phyloP scores from a whole-genome alignment of 2,329 filamentous ascomycete species.

The Rutstroemia sp. region DNA sequence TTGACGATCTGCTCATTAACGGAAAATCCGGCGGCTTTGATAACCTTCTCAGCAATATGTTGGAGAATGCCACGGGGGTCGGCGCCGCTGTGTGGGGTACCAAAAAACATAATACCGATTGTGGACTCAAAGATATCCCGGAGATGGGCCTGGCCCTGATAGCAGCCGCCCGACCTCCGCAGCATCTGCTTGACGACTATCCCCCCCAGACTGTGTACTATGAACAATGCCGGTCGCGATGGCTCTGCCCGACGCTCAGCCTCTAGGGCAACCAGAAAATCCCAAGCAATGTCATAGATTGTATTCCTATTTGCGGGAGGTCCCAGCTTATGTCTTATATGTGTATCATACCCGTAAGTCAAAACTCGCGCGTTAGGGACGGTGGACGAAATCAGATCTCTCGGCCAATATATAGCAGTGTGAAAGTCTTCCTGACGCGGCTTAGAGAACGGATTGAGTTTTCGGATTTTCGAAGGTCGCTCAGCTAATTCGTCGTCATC shows the following conservation, averaged over 20 bases:
- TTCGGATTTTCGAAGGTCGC: no score
- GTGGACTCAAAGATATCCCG: slow-evolving; percentile 56
- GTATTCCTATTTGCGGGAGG: not conserved
- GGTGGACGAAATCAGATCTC: slow-evolving; percentile 10
- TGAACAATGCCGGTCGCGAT: slow-evolving; percentile 42
- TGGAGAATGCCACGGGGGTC: slow-evolving; percentile 34
- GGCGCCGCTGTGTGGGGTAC: slow-evolving; percentile 65
- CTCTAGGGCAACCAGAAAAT: slow-evolving; percentile 14
- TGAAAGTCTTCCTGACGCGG: slow-evolving; percentile 19
- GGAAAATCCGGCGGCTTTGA: slow-evolving; percentile 1
- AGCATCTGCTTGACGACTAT: slow-evolving; percentile 54
- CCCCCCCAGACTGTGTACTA: slow-evolving; percentile 65
- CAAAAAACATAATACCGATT: slow-evolving; percentile 66
- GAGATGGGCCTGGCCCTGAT: no score
- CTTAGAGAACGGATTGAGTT: no score
- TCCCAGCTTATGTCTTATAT: slow-evolving; percentile 31
- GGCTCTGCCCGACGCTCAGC: slow-evolving; percentile 9
- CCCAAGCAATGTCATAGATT: slow-evolving; percentile 8
- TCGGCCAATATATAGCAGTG: slow-evolving; percentile 22
- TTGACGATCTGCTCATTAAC: no score
- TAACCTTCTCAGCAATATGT: slow-evolving; percentile 5
- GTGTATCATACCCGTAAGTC: slow-evolving; percentile 28
- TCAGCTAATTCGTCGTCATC: no score
- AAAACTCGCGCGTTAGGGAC: slow-evolving; percentile 12
- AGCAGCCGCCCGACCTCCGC: no score